phyloP scores from a whole-genome alignment of 1,284 basidiomycete genomes.

The Malassezia furfur region DNA sequence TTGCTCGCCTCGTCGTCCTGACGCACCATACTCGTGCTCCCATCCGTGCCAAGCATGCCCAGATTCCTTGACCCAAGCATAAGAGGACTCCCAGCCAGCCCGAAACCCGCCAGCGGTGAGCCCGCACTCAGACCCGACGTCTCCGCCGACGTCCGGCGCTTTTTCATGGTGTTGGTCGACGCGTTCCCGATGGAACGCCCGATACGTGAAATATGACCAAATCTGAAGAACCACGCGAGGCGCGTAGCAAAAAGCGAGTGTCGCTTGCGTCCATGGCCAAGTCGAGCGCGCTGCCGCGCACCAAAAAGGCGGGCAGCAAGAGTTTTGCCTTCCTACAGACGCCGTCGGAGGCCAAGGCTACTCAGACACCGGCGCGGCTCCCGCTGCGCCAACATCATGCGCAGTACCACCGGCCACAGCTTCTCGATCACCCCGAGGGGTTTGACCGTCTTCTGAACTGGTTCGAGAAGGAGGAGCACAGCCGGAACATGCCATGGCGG shows the following conservation, averaged over 20 bases:
- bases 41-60: constrained; percentile 24
- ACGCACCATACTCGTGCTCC: constrained; percentile 40
- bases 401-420: constrained; percentile 28
- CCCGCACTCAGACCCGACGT: not conserved
- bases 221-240: not conserved
- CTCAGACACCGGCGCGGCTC: not conserved
- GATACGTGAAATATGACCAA: not conserved
- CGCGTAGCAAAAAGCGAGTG: not conserved
- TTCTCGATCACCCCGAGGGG: constrained; percentile 17
- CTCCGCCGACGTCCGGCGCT: constrained; percentile 1
- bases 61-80: not conserved
- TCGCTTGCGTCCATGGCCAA: no score
- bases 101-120: not conserved
- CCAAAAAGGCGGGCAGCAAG: not conserved
- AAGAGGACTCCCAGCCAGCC: not conserved
- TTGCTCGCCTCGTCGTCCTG: constrained; percentile 42
- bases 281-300: not conserved
- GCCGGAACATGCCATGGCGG: constrained; percentile 76
- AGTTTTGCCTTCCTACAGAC: no score
- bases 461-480: constrained; percentile 59
- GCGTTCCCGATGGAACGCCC: not conserved
- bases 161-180: constrained; percentile 1
- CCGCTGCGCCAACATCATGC: constrained; percentile 11
- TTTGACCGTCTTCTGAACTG: constrained; percentile 51
- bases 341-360: no score